phyloP scores from a whole-genome alignment of 352 stramenopile species.

The Globisporangium barbulae region DNA sequence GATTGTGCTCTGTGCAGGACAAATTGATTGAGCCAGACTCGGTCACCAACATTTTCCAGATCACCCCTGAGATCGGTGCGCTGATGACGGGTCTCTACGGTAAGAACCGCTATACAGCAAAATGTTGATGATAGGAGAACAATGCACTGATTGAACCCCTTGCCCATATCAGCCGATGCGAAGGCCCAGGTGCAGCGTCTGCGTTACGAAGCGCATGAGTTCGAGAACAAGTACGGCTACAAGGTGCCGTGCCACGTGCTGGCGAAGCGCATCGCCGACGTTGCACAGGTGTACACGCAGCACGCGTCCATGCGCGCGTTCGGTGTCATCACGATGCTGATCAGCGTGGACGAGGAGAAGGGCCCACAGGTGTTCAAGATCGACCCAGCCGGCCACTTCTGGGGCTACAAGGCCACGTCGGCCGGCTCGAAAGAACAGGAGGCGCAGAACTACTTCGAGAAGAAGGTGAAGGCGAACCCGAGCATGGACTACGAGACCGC shows the following conservation, averaged over 20 bases:
- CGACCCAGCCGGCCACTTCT: slow-evolving; percentile 97
- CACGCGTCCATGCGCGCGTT: slow-evolving; percentile 94
- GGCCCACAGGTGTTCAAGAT: slow-evolving; percentile 98
- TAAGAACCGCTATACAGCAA: slow-evolving; percentile 13
- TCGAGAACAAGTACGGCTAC: slow-evolving; percentile 97
- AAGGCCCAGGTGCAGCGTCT: slow-evolving; percentile 93
- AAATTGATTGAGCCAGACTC: slow-evolving; percentile 94
- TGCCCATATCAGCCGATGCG: slow-evolving; percentile 67
- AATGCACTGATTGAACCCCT: not conserved
- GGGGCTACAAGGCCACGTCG: slow-evolving; percentile 93
- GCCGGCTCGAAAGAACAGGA: slow-evolving; percentile 97
- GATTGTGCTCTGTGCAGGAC: slow-evolving; percentile 46
- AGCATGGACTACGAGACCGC: slow-evolving; percentile 92
- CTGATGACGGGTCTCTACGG: slow-evolving; percentile 94
- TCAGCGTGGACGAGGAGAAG: slow-evolving; percentile 98
- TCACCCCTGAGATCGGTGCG: slow-evolving; percentile 94
- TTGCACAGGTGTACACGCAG: slow-evolving; percentile 96
- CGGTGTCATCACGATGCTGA: slow-evolving; percentile 94
- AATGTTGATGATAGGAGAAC: not conserved
- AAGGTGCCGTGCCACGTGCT: slow-evolving; percentile 93
- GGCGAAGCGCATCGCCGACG: slow-evolving; percentile 96
- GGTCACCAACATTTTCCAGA: slow-evolving; percentile 96
- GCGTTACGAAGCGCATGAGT: slow-evolving; percentile 96
- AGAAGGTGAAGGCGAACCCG: slow-evolving; percentile 93
- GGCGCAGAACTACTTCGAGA: slow-evolving; percentile 99